Evolutionary conservation across 306 rosid species (phyloP), one percentile per base, ranked within the genome.

Genomic region (Betula pendula): DNA sequence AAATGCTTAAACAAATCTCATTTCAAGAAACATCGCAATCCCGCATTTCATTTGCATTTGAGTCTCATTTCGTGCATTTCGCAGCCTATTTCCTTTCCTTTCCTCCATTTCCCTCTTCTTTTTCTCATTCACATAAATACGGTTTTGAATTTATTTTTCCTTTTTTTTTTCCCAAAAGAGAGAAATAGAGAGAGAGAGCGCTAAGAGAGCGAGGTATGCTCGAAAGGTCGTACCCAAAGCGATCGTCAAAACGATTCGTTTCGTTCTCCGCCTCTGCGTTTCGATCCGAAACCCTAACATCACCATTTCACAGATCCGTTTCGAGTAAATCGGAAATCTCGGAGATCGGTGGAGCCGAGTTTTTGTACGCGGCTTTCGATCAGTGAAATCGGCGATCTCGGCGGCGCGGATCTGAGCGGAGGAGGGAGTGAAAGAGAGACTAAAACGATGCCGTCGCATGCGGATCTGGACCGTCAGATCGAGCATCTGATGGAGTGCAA

Each of bases 401-500:
- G 50, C 25, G 65, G 73, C 47, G 77, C 68, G 80, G 95, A 93
- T 93, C 97, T 89, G 81, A 75, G 56, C 68, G 19, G 63, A 4
- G 44, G 58, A 49, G 62, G 19, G 66, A 20, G 56, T 20, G 8
- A 38, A 60, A 31, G 68, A 8, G 63, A 43, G 45, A 6, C 62
- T 16, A 68, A 70, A 84, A 81, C 90, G 91, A 94, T 94, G 98
- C 97, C 97, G 89, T 85, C 97, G 50, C 90, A 89, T 74, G 85
- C 92, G 93, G 97, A 94, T 94, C 97, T 94, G 92, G 97, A 92
- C 92, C 93, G 93, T 86, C 98, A 94, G 96, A 94, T 94, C 88
- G 98, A 90, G 89, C 94, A 85, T 78, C 97, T 94, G 80, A 94
- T 94, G 98, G 97, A 88, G 82, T 91, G 97, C 87, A 94, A 90